Evolutionary conservation across 2,329 filamentous ascomycete genomes (phyloP), one percentile per base, ranked within the genome.

Genomic region (Pseudocercospora macadamiae): DNA sequence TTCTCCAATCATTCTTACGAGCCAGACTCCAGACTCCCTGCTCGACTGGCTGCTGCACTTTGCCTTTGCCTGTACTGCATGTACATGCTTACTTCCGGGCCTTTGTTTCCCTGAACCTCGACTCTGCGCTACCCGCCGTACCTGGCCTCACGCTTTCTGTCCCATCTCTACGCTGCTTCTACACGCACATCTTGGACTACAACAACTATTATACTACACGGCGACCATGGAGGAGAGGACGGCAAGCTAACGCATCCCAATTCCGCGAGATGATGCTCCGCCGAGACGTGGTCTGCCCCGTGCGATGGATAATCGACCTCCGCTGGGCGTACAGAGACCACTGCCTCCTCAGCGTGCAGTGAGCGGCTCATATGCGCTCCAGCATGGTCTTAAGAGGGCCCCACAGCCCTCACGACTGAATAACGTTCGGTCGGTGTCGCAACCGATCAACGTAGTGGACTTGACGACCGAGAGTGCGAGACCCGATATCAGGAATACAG

Each of bases 331-430:
- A 60, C 60, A 57, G 55, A 62, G 59, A 63, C 68, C 68, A 51
- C 58, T 54, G 19, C 63, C 66, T 51, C 67, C 66, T 9, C 66
- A 69, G 59, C 68, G 68, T 28, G 61, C 68, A 18, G 60, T 67
- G 51, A 69, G 64, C 60, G 61, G 66, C 42, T 60, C 66, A 36
- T 65, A 67, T 26, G 60, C 63, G 21, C 47, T 65, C n/a, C 64
- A 68, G 28, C 64, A 61, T 23, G 55, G 51, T 25, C 61, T 63
- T 23, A 56, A 55, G 37, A 63, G 68, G 44, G 64, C 67, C 23
- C 61, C 59, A n/a, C 58, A 67, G 7, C 70, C 71, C 18, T 73
- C 71, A 42, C 66, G 67, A 30, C 67, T 73, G 47, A 71, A 67
- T 63, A 69, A 65, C 53, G 70, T 71, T 42, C 66, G 70, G 16